A percentile compares a stretch with the other conserved stretches of the same genome.
Evolutionary conservation across 176 grass and related monocot genomes (phyloP).

Genomic region (Rhynchospora pubera): DNA sequence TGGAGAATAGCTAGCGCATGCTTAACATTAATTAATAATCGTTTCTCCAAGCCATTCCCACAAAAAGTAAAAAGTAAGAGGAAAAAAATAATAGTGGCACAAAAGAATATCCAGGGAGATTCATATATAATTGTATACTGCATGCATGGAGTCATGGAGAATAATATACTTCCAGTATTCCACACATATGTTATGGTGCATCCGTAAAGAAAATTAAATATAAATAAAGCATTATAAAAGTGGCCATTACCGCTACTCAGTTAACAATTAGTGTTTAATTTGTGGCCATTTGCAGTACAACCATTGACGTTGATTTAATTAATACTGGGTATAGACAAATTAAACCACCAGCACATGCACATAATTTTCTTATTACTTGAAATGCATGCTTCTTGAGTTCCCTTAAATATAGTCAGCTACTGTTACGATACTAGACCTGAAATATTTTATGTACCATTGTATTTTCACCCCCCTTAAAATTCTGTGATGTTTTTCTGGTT

Average conservation of each 20-base stretch:
- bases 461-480: neutral
- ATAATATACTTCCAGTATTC: neutral
- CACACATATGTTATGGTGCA: neutral
- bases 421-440: neutral
- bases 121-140: neutral
- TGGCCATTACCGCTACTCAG: neutral
- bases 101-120: constrained; percentile 7
- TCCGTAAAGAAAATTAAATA: neutral
- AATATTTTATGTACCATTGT: neutral
- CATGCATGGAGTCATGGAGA: too few species aligned
- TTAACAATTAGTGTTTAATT: neutral
- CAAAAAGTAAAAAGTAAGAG: neutral
- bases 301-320: neutral
- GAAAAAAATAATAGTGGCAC: neutral
- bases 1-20: neutral
- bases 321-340: neutral
- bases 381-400: neutral
- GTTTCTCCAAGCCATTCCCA: neutral
- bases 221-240: neutral
- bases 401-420: neutral
- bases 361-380: neutral
- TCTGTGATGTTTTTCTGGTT: neutral
- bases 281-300: neutral
- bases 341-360: neutral
- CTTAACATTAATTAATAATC: neutral